A percentile compares a stretch with the other conserved stretches of the same genome.
phyloP scores from a whole-genome alignment of 768 basidiomycete genomes.

The Boletus coccyginus region DNA sequence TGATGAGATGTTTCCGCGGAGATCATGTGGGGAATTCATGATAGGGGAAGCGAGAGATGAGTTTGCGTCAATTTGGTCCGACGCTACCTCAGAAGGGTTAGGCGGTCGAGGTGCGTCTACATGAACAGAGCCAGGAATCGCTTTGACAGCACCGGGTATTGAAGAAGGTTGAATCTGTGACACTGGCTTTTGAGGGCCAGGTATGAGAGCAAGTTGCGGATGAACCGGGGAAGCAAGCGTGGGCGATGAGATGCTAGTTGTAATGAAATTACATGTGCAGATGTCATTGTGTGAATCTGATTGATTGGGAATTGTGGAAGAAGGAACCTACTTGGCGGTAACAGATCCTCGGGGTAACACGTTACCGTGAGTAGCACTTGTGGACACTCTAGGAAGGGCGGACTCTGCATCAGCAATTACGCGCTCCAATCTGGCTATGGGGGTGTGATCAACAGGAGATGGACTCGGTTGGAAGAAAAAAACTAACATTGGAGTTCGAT shows the following conservation, averaged over 20 bases:
- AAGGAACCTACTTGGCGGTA: conserved; percentile 11
- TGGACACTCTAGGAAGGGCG: neutral
- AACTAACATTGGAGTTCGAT: conserved; percentile 21
- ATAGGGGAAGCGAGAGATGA: neutral
- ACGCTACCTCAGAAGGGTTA: neutral
- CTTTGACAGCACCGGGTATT: neutral
- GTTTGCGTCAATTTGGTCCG: neutral
- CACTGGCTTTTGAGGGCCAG: neutral
- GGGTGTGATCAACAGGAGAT: neutral
- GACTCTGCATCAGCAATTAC: conserved; percentile 11
- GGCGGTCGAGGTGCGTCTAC: neutral
- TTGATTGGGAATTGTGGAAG: neutral
- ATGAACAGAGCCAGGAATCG: neutral
- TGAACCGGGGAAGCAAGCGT: neutral
- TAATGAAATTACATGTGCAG: neutral
- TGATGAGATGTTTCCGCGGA: neutral
- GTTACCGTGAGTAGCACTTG: neutral
- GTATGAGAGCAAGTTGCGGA: neutral
- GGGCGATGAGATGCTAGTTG: conserved; percentile 1
- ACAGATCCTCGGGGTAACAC: neutral
- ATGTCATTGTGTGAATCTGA: conserved; percentile 1
- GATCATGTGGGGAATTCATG: neutral
- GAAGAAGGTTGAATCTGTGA: neutral
- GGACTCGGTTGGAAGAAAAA: neutral
- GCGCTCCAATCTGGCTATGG: conserved; percentile 20